Conservation (phyloP, 768 basidiomycete species). For the Porpolomopsis calyptriformis region DNA sequence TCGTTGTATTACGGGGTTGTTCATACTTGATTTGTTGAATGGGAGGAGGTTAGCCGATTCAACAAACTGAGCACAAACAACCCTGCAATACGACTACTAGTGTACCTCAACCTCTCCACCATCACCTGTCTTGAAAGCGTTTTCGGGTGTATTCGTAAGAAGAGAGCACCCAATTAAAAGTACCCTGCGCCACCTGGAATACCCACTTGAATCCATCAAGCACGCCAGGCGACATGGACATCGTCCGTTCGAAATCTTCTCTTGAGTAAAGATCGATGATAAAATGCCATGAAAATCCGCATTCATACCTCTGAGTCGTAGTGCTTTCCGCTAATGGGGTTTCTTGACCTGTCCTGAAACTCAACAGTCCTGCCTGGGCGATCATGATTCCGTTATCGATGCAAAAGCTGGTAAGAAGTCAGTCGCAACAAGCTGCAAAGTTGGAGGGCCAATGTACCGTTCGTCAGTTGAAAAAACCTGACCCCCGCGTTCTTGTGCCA, state of each 20-base stretch:
- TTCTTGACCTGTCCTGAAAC: constrained; percentile 79
- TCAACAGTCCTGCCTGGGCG: constrained; percentile 90
- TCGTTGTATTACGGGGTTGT: no score
- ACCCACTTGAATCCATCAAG: no score
- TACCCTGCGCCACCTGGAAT: no score
- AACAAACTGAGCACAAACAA: no score
- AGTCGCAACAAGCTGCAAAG: not conserved
- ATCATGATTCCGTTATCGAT: constrained; percentile 99
- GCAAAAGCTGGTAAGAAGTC: constrained; percentile 60
- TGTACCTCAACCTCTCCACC: no score
- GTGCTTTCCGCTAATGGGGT: constrained; percentile 73
- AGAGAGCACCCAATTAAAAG: no score
- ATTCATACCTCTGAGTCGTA: constrained; percentile 78
- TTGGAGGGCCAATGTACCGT: no score
- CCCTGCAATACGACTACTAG: no score
- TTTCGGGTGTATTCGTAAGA: no score
- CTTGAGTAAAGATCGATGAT: constrained; percentile 4
- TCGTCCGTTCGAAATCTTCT: constrained; percentile 90
- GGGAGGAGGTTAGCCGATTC: no score
- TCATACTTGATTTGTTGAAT: no score
- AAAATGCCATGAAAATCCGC: not conserved
- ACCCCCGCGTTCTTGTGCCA: constrained; percentile 85
- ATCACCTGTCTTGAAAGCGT: no score
- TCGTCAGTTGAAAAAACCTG: constrained; percentile 93
- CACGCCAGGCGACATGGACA: constrained; percentile 85